These are phyloP conservation scores for Erodium trifolium DNA, from an alignment of 441 rosid genomes.

Conservation along the genomic window DNA sequence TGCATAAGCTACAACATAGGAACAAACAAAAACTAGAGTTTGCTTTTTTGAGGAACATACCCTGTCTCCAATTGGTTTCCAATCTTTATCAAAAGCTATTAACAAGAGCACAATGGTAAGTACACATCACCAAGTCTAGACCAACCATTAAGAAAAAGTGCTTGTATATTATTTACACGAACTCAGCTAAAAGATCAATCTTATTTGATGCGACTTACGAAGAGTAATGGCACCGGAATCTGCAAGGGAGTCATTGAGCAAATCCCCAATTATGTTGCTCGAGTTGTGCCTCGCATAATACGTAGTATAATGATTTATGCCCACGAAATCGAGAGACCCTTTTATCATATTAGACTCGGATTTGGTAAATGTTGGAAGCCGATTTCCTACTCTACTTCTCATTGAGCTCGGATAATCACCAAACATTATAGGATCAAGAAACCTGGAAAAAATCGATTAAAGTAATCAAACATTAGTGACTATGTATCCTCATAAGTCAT, in stretches of 20 bases:
- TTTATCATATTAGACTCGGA: slow-evolving; percentile 54
- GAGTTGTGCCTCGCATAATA: slow-evolving; percentile 45
- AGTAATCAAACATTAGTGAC: neutral
- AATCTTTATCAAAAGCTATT: slow-evolving; percentile 45
- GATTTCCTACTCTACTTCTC: slow-evolving; percentile 57
- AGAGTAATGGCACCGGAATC: slow-evolving; percentile 69
- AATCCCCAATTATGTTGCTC: slow-evolving; percentile 20
- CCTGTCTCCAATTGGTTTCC: slow-evolving; percentile 59
- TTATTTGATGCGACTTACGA: neutral
- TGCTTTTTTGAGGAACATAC: slow-evolving; percentile 26
- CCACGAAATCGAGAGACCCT: slow-evolving; percentile 89
- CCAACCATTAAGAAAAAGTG: neutral
- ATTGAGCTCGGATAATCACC: slow-evolving; percentile 93
- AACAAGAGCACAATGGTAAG: slow-evolving; percentile 11
- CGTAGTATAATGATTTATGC: slow-evolving; percentile 94
- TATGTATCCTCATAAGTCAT: neutral
- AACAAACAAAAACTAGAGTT: neutral
- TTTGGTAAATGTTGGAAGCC: slow-evolving; percentile 59
- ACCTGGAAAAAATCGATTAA: slow-evolving; percentile 38
- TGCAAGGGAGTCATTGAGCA: slow-evolving; percentile 52
- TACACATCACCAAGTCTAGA: neutral
- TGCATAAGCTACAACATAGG: neutral
- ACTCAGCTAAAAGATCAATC: too few relatives aligned
- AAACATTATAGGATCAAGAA: slow-evolving; percentile 71
- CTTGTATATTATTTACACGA: too few relatives aligned